phyloP scores from a whole-genome alignment of 1,284 basidiomycete genomes.

The Coniferiporia weirii region DNA sequence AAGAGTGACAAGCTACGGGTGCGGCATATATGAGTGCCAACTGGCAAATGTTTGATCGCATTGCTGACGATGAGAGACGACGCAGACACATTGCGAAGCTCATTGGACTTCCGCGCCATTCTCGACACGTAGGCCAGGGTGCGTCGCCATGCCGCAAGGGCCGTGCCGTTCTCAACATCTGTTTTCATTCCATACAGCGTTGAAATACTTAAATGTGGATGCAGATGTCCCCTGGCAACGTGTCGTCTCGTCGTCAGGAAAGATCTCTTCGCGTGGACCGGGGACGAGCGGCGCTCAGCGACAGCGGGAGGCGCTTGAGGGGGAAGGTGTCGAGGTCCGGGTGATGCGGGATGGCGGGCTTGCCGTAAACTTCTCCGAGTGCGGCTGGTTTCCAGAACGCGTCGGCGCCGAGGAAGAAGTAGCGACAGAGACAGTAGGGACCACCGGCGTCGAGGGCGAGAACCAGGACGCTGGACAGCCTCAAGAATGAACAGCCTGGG shows the following conservation, averaged over 20 bases:
- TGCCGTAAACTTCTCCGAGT: constrained; percentile 43
- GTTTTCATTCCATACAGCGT: constrained; percentile 36
- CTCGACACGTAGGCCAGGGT: constrained; percentile 86
- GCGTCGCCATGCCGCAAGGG: constrained; percentile 19
- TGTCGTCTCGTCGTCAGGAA: constrained; percentile 59
- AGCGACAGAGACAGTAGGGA: not conserved
- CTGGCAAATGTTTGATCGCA: not conserved
- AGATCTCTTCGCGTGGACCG: constrained; percentile 79
- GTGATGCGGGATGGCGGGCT: constrained; percentile 41
- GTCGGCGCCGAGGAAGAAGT: constrained; percentile 20
- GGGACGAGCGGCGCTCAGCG: constrained; percentile 61
- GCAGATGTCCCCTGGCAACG: constrained; percentile 74
- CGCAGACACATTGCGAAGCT: constrained; percentile 79
- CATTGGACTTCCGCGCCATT: constrained; percentile 76
- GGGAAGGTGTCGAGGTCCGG: constrained; percentile 66
- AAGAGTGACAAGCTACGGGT: constrained; percentile 68
- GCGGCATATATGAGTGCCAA: constrained; percentile 16
- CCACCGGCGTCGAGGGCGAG: not conserved
- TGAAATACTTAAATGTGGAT: constrained; percentile 61
- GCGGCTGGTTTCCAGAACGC: constrained; percentile 57
- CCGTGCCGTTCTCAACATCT: not conserved
- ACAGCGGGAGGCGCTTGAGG: constrained; percentile 60
- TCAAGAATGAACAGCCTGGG: not conserved
- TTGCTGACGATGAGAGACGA: not conserved
- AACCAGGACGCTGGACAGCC: not conserved